A percentile compares a stretch with the other conserved stretches of the same genome.
Conservation (phyloP, 2,329 filamentous ascomycete genomes). For the Purpureocillium lavendulum region DNA sequence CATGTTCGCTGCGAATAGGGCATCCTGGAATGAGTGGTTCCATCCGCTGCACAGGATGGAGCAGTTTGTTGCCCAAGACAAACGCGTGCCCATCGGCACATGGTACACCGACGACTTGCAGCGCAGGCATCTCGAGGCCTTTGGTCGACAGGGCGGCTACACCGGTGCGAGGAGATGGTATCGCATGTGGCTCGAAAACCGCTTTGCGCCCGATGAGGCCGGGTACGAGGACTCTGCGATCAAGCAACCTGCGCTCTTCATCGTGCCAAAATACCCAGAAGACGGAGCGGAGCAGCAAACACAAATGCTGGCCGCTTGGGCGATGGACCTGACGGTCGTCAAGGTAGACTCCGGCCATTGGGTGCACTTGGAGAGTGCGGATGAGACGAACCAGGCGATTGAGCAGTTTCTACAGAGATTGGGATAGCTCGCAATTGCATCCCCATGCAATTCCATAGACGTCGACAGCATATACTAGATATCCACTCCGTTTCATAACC, state of each 20-base stretch:
- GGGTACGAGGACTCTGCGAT: slow-evolving; percentile 10
- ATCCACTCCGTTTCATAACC: too few relatives aligned
- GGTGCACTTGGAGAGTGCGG: slow-evolving; percentile 19
- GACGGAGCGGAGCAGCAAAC: slow-evolving; percentile 11
- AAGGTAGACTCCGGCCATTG: slow-evolving; percentile 25
- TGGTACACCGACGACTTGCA: slow-evolving; percentile 18
- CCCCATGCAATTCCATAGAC: too few relatives aligned
- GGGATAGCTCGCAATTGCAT: not conserved
- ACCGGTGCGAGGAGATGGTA: slow-evolving; percentile 22
- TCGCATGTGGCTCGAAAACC: slow-evolving; percentile 20
- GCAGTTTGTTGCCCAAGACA: slow-evolving; percentile 9
- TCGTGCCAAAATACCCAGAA: slow-evolving; percentile 10
- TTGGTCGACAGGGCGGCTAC: slow-evolving; percentile 15
- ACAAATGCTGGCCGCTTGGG: slow-evolving; percentile 18
- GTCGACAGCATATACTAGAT: too few relatives aligned
- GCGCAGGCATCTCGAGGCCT: slow-evolving; percentile 13
- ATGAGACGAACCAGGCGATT: slow-evolving; percentile 14
- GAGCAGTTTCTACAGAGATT: slow-evolving; percentile 8
- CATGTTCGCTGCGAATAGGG: slow-evolving; percentile 15
- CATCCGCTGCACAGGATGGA: slow-evolving; percentile 18
- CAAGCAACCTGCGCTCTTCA: slow-evolving; percentile 13
- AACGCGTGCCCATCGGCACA: slow-evolving; percentile 10
- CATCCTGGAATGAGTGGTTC: slow-evolving; percentile 16
- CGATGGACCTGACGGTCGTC: slow-evolving; percentile 25
- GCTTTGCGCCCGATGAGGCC: slow-evolving; percentile 15